Evolutionary conservation across 768 basidiomycete genomes (phyloP).

Genomic region (Suillus plorans): DNA sequence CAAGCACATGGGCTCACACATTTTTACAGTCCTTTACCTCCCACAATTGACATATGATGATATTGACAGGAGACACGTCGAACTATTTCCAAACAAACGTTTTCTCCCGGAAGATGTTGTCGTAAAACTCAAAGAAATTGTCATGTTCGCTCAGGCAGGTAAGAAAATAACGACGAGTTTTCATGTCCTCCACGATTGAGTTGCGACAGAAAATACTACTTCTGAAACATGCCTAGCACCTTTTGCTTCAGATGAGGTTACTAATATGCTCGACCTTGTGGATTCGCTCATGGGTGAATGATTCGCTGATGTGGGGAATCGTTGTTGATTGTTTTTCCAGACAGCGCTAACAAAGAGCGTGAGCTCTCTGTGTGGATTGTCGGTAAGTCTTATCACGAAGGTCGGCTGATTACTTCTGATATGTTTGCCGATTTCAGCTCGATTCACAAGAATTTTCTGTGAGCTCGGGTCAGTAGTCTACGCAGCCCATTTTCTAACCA

Average conservation of each 20-base stretch:
- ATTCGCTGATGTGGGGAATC: not conserved
- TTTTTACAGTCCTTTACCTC: not conserved
- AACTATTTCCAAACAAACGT: conserved; percentile 14
- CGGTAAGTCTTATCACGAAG: not conserved
- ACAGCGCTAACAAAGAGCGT: not conserved
- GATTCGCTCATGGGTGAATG: conserved; percentile 1
- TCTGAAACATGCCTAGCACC: conserved; percentile 9
- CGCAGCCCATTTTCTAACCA: not conserved
- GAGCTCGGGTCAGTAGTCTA: not conserved
- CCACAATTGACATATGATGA: not conserved
- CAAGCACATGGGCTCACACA: not conserved
- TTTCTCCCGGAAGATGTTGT: conserved; percentile 16
- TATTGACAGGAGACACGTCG: conserved; percentile 1
- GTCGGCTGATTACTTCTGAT: not conserved
- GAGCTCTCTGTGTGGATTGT: not conserved
- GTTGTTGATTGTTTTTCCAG: not conserved
- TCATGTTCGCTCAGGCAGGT: conserved; percentile 9
- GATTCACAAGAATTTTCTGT: conserved; percentile 10
- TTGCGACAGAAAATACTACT: not conserved
- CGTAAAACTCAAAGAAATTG: conserved; percentile 9
- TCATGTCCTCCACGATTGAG: not conserved
- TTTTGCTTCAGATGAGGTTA: conserved; percentile 7
- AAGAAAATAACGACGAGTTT: not conserved
- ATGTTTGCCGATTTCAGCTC: conserved; percentile 1
- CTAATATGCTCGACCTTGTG: conserved; percentile 4